Conservation (phyloP, 1,284 basidiomycete genomes). For the Ceratobasidium sp. region DNA sequence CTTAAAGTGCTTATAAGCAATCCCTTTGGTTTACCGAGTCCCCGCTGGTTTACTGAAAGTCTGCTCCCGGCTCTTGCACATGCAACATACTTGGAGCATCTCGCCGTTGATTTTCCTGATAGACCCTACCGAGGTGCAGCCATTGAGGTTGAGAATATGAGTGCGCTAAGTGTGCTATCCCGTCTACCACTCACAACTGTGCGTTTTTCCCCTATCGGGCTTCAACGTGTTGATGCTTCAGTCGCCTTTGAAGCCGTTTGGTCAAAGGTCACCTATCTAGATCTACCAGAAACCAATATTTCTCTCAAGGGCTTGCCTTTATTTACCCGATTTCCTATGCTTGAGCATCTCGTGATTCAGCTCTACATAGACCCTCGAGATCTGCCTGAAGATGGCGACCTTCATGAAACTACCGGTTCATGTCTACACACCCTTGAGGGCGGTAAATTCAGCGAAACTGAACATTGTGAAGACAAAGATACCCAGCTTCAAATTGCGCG, state of each 20-base stretch:
- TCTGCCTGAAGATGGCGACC: background rate
- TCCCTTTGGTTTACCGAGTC: background rate
- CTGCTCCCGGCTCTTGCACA: too few relatives aligned
- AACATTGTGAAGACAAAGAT: background rate
- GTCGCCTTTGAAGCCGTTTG: background rate
- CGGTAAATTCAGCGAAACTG: too few relatives aligned
- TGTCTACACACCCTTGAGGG: background rate
- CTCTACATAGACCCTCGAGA: background rate
- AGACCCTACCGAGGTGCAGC: too few relatives aligned
- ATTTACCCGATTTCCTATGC: background rate
- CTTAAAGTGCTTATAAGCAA: background rate
- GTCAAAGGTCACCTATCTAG: background rate
- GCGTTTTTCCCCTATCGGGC: background rate
- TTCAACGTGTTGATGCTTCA: background rate
- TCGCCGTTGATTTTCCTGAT: too few relatives aligned
- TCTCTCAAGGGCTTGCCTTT: background rate
- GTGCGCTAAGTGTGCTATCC: background rate
- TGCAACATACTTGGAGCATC: too few relatives aligned
- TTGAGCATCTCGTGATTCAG: background rate
- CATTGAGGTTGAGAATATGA: background rate
- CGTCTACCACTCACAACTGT: background rate
- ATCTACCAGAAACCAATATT: background rate
- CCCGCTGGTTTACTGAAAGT: background rate
- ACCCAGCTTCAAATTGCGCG: background rate
- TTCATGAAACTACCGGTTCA: background rate